Evolutionary conservation across 805 yeast genomes (phyloP).

Genomic region (Suhomyces prunicola): DNA sequence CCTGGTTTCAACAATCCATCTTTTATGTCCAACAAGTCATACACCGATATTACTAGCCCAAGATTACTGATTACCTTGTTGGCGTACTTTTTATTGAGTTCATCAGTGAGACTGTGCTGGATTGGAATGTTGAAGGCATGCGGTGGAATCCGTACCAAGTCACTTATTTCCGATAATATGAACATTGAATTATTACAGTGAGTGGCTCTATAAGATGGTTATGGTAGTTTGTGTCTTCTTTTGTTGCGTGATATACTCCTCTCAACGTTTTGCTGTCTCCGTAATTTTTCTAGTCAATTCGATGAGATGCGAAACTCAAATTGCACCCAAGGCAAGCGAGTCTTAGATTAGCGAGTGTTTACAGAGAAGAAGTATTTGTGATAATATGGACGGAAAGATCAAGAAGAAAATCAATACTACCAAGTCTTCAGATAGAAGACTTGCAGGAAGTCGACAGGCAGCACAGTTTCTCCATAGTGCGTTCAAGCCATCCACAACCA

Average conservation of each 20-base stretch:
- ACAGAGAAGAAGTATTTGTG: neutral
- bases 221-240: neutral
- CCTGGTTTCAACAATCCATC: constrained; percentile 93
- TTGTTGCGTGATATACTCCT: neutral
- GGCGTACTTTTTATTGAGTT: constrained; percentile 78
- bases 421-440: constrained; percentile 53
- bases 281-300: neutral
- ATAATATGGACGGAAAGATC: neutral
- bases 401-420: constrained; percentile 24
- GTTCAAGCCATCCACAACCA: constrained; percentile 1
- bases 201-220: neutral
- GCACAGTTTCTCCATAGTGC: constrained; percentile 31
- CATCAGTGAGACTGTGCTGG: constrained; percentile 69
- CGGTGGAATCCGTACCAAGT: constrained; percentile 86
- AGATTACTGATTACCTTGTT: constrained; percentile 80
- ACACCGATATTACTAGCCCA: constrained; percentile 80
- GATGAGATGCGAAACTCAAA: neutral
- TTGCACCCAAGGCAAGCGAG: neutral
- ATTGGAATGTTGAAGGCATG: constrained; percentile 73
- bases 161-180: constrained; percentile 74
- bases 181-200: constrained; percentile 54
- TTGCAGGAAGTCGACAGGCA: constrained; percentile 52
- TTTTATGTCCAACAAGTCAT: constrained; percentile 77
- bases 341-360: neutral
- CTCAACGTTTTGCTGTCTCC: neutral